These are phyloP conservation scores for Pelargonium myrrhifolium DNA, from an alignment of 441 rosid species.

Conservation along the genomic window DNA sequence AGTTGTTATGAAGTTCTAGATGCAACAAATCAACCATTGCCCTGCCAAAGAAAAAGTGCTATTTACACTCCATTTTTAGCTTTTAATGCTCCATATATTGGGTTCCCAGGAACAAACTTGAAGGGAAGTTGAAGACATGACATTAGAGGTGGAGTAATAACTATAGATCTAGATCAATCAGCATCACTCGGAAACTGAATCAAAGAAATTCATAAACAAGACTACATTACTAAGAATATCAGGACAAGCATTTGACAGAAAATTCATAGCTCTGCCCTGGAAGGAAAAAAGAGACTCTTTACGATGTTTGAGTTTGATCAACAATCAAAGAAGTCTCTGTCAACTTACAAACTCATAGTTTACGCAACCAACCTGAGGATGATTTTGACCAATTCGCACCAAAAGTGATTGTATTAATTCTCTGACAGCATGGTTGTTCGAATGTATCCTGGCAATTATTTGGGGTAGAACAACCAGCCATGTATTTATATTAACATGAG, in stretches of 20 bases:
- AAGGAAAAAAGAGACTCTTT: too few species aligned
- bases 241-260: neutral
- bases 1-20: neutral
- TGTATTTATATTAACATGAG: conserved; percentile 88
- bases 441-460: conserved; percentile 99
- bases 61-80: neutral
- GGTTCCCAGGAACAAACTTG: neutral
- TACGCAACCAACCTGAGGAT: conserved; percentile 78
- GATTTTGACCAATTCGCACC: conserved; percentile 91
- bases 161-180: neutral
- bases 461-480: conserved; percentile 99
- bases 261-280: neutral
- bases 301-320: neutral
- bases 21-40: neutral
- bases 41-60: neutral
- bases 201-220: neutral
- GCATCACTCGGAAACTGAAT: neutral
- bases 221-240: conserved; percentile 1
- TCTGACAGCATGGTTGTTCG: conserved; percentile 90
- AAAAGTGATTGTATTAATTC: conserved; percentile 90
- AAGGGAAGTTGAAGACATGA: neutral
- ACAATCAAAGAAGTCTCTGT: neutral
- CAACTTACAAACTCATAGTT: too few species aligned
- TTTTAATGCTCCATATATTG: neutral
- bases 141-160: neutral